Base-by-base conservation (phyloP, 371 early-diverging fungal species). In the Rhizopus stolonifer region DNA sequence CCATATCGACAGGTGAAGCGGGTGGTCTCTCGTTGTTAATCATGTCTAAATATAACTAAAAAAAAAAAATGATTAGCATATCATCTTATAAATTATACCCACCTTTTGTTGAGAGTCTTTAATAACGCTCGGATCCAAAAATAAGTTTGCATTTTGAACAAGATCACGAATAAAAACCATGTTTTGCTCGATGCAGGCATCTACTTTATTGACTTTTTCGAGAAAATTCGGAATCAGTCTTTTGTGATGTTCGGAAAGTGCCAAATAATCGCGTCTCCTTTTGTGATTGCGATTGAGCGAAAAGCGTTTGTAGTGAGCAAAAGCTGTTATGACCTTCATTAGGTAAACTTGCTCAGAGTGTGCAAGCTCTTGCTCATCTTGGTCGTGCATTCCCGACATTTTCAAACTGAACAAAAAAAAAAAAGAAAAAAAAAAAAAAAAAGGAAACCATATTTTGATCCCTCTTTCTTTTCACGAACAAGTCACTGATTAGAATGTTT, bases 1-100 rank as follows among this genome's bases (percentile, higher is more conserved):
- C 94, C 87, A 94, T 89, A 52, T 94, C 90, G 46, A 65, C 66
- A 22, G 87, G 83, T 2, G 82, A 65, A 10, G 85, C 81, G 18
- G 77, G 76, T n/a, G 81, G 76, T 21, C 56, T 54, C 5, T 68
- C 64, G 14, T 49, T 47, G n/a, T 45, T 21, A 7, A 7, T 42
- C 42, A 42, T 42, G 13, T 21, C 21, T 42, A 21, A 42, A 42
- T 18, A 18, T 10, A 21, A 19, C 32, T 50, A 19, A 39, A 26
- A 49, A 15, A 15, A 50, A 42, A 7, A 43, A 46, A 31, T 8
- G 24, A 31, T 19, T 42, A 17, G 13, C 11, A 18, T 32, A n/a
- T 13, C 25, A 13, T 26, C 15, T 48, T 17, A 3, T 40, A 45
- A 13, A 6, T 36, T 9, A 5, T 36, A 15, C 15, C 3, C 19